A percentile compares a stretch with the other conserved stretches of the same genome.
These are phyloP conservation scores for Cryphonectria radicalis DNA, from an alignment of 2,329 filamentous ascomycete genomes.

Conservation along the genomic window DNA sequence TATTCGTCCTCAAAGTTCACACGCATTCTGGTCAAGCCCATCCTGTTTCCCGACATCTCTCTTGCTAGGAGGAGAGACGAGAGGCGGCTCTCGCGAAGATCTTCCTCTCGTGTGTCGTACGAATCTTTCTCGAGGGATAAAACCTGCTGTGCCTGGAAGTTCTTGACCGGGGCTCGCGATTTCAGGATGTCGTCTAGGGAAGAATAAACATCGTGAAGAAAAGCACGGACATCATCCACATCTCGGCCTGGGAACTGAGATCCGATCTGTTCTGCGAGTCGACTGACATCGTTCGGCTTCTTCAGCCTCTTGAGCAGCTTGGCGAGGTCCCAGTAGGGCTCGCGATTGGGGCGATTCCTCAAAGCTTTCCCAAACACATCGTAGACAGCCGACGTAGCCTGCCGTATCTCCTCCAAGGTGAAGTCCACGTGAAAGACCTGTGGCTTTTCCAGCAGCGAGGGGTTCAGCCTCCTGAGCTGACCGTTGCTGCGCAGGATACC, in stretches of 20 bases:
- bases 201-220: constrained; percentile 43
- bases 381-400: constrained; percentile 18
- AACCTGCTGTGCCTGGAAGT: constrained; percentile 32
- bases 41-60: constrained; percentile 51
- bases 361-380: constrained; percentile 19
- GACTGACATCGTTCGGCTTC: neutral
- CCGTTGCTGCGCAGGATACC: constrained; percentile 30
- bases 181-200: constrained; percentile 43
- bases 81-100: constrained; percentile 39
- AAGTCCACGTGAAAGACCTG: constrained; percentile 53
- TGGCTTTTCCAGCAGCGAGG: constrained; percentile 19
- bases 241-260: constrained; percentile 34
- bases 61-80: constrained; percentile 52
- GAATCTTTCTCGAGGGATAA: constrained; percentile 41
- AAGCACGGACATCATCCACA: constrained; percentile 41
- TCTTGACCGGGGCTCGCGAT: constrained; percentile 31
- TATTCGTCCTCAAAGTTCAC: constrained; percentile 54
- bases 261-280: constrained; percentile 7
- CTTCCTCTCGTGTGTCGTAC: constrained; percentile 35
- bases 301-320: constrained; percentile 29
- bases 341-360: constrained; percentile 22
- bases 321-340: constrained; percentile 28
- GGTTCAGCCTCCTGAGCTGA: constrained; percentile 24
- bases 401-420: constrained; percentile 41
- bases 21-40: constrained; percentile 46